phyloP scores from a whole-genome alignment of 495 filamentous ascomycete species.

The Aspergillus sparsus region DNA sequence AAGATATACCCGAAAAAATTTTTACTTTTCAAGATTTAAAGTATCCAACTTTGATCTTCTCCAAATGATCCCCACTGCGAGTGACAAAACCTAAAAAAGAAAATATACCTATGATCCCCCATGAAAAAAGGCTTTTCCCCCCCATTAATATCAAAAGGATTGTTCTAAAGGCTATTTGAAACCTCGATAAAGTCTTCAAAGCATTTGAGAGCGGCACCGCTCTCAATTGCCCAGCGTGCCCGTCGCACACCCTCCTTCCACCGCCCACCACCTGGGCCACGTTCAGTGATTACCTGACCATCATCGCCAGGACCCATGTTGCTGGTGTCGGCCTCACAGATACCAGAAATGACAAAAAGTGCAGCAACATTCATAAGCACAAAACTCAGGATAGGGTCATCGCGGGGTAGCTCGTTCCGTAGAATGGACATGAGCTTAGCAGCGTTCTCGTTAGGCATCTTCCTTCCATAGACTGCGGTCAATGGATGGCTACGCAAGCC shows the following conservation, averaged over 20 bases:
- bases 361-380: constrained; percentile 93
- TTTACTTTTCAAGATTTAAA: constrained; percentile 4
- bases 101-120: constrained; percentile 3
- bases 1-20: constrained; percentile 17
- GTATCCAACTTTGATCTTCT: constrained; percentile 2
- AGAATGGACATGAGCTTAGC: constrained; percentile 77
- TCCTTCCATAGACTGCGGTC: constrained; percentile 74
- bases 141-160: too few relatives aligned
- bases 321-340: constrained; percentile 81
- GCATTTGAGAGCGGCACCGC: constrained; percentile 74
- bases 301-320: constrained; percentile 74
- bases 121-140: background rate
- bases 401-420: constrained; percentile 64
- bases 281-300: constrained; percentile 71
- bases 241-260: constrained; percentile 92
- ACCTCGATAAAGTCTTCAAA: constrained; percentile 69
- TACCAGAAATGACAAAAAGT: constrained; percentile 75
- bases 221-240: constrained; percentile 80
- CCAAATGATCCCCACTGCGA: background rate
- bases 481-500: constrained; percentile 77
- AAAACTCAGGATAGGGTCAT: constrained; percentile 87
- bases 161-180: constrained; percentile 44
- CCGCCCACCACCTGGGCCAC: constrained; percentile 77
- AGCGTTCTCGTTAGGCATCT: constrained; percentile 83
- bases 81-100: constrained; percentile 17